phyloP scores from a whole-genome alignment of 352 stramenopile genomes.

The Pythium rishiriense region DNA sequence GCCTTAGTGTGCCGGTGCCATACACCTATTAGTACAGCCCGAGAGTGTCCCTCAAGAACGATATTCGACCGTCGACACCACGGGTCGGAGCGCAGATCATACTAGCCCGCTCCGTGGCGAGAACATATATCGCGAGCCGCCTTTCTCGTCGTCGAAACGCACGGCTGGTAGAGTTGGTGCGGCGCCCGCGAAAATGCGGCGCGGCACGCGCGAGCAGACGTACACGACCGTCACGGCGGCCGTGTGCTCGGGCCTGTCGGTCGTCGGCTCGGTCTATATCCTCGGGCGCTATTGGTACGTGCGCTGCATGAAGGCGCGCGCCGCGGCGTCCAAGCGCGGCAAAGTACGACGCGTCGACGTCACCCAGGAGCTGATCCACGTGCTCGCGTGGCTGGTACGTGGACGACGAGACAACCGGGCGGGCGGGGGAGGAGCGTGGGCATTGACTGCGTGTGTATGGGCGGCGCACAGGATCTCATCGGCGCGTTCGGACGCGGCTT shows the following conservation, averaged over 20 bases:
- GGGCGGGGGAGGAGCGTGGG: too few relatives aligned
- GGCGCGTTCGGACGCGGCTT: slow-evolving; percentile 75
- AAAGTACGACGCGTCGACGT: slow-evolving; percentile 54
- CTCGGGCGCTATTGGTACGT: slow-evolving; percentile 81
- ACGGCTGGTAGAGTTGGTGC: neutral
- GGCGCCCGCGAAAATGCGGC: slow-evolving; percentile 7
- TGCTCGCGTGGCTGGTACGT: slow-evolving; percentile 74
- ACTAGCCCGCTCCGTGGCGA: too few relatives aligned
- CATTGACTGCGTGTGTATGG: neutral
- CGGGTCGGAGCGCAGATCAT: too few relatives aligned
- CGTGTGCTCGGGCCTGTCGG: slow-evolving; percentile 44
- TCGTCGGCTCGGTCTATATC: slow-evolving; percentile 82
- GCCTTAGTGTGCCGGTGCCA: neutral
- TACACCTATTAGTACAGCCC: too few relatives aligned
- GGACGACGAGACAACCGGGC: too few relatives aligned
- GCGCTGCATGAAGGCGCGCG: slow-evolving; percentile 40
- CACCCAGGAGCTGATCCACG: slow-evolving; percentile 85
- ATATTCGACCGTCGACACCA: neutral
- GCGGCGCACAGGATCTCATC: slow-evolving; percentile 52
- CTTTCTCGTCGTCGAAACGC: too few relatives aligned
- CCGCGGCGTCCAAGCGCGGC: slow-evolving; percentile 12
- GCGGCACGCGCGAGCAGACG: slow-evolving; percentile 3
- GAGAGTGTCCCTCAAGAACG: neutral
- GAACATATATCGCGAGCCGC: too few relatives aligned
- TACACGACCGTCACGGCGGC: slow-evolving; percentile 9